These are phyloP conservation scores for Chaetomium tenue DNA, from an alignment of 495 filamentous ascomycete genomes.

Conservation along the genomic window DNA sequence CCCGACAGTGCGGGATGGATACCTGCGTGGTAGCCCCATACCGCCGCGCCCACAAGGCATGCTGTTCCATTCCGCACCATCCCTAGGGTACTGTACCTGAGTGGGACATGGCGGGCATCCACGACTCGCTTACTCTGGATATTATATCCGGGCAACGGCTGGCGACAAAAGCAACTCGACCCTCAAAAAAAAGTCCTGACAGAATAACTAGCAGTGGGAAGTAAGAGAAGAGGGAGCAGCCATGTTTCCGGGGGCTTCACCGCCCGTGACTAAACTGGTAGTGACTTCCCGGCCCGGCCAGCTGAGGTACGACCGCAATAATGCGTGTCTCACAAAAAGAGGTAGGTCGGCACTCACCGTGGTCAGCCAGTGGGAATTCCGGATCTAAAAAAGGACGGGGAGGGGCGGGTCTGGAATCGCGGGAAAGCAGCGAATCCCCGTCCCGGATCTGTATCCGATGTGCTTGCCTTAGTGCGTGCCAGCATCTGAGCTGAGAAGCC, in stretches of 20 bases:
- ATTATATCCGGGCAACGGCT: too few relatives aligned
- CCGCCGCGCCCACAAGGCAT: not conserved
- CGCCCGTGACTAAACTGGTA: not conserved
- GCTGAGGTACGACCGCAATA: not conserved
- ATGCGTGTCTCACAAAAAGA: conserved; percentile 11
- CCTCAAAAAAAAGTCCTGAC: too few relatives aligned
- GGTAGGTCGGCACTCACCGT: not conserved
- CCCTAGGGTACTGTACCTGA: not conserved
- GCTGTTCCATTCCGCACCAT: not conserved
- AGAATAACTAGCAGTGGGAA: too few relatives aligned
- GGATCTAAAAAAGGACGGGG: too few relatives aligned
- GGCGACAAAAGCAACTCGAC: too few relatives aligned
- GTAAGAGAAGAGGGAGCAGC: too few relatives aligned
- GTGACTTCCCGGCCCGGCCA: not conserved
- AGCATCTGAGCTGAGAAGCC: too few relatives aligned
- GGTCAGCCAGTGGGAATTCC: not conserved
- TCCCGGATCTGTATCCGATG: not conserved
- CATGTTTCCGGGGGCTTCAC: not conserved
- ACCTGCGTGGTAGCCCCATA: not conserved
- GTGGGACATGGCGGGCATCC: not conserved
- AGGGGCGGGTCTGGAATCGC: too few relatives aligned
- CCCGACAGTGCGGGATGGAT: conserved; percentile 3
- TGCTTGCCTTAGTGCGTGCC: not conserved
- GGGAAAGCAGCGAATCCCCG: too few relatives aligned
- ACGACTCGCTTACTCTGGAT: too few relatives aligned